phyloP scores from a whole-genome alignment of 495 filamentous ascomycete genomes.

The Trichoderma orchidacearum region DNA sequence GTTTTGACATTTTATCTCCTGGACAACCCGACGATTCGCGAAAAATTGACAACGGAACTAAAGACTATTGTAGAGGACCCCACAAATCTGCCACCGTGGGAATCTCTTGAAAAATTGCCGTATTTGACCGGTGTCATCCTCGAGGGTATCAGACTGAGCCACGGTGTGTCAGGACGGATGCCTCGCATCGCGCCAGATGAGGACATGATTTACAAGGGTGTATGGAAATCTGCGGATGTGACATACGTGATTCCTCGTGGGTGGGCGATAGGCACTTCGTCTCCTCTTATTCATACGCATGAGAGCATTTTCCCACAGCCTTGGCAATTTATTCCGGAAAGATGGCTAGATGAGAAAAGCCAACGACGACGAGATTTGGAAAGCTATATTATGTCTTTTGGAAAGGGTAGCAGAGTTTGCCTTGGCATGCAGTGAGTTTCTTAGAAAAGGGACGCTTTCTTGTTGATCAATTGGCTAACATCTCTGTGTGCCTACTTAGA shows the following conservation, averaged over 20 bases:
- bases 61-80: conserved; percentile 7
- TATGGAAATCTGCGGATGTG: conserved; percentile 16
- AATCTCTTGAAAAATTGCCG: conserved; percentile 24
- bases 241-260: conserved; percentile 15
- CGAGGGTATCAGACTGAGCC: conserved; percentile 28
- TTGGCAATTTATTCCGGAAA: conserved; percentile 30
- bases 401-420: conserved; percentile 32
- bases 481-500: conserved; percentile 1
- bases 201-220: conserved; percentile 14
- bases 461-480: not conserved
- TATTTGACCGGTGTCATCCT: conserved; percentile 31
- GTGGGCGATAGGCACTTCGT: conserved; percentile 33
- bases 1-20: conserved; percentile 25
- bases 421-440: conserved; percentile 32
- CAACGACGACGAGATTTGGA: conserved; percentile 19
- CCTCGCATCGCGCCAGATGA: conserved; percentile 15
- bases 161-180: conserved; percentile 17
- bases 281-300: conserved; percentile 33
- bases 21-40: conserved; percentile 14
- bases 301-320: conserved; percentile 33
- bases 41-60: conserved; percentile 14
- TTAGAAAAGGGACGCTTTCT: not conserved
- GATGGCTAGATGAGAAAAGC: conserved; percentile 29
- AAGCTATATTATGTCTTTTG: conserved; percentile 33
- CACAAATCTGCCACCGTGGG: conserved; percentile 8